Evolutionary conservation across 768 basidiomycete genomes (phyloP).

Genomic region (Rhizopogon sp.): DNA sequence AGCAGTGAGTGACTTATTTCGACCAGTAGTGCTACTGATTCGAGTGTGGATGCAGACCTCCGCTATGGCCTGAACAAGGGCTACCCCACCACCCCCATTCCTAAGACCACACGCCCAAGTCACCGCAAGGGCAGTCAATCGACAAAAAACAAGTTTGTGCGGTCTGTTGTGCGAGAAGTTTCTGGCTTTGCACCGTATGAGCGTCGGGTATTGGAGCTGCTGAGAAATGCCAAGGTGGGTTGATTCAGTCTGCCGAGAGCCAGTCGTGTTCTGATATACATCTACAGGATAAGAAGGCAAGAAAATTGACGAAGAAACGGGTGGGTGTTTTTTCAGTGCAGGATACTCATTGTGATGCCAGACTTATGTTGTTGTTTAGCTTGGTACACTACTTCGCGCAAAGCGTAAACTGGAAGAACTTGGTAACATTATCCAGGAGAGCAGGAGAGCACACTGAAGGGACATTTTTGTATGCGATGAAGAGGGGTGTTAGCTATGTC

Average conservation of each 20-base stretch:
- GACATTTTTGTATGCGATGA: not conserved
- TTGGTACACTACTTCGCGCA: constrained; percentile 96
- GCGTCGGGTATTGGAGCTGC: constrained; percentile 94
- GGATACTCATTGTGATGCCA: not conserved
- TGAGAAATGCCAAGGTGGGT: constrained; percentile 94
- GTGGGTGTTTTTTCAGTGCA: constrained; percentile 43
- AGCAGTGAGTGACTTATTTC: constrained; percentile 49
- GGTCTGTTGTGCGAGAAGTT: constrained; percentile 92
- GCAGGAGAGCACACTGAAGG: constrained; percentile 63
- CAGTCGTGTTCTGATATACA: not conserved
- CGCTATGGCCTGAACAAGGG: constrained; percentile 85
- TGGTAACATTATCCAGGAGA: constrained; percentile 86
- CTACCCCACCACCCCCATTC: constrained; percentile 81
- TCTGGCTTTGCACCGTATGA: constrained; percentile 97
- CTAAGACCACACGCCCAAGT: constrained; percentile 70
- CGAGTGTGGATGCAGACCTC: constrained; percentile 49
- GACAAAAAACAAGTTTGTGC: constrained; percentile 90
- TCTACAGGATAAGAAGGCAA: constrained; percentile 92
- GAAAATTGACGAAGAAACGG: constrained; percentile 99
- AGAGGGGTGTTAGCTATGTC: constrained; percentile 6
- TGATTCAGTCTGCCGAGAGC: not conserved
- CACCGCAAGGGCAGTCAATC: constrained; percentile 92
- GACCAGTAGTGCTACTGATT: constrained; percentile 2
- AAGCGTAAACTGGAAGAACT: constrained; percentile 99
- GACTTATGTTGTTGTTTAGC: constrained; percentile 36